Conservation (phyloP, 2,329 filamentous ascomycete species). For the Epichloe scottii region DNA sequence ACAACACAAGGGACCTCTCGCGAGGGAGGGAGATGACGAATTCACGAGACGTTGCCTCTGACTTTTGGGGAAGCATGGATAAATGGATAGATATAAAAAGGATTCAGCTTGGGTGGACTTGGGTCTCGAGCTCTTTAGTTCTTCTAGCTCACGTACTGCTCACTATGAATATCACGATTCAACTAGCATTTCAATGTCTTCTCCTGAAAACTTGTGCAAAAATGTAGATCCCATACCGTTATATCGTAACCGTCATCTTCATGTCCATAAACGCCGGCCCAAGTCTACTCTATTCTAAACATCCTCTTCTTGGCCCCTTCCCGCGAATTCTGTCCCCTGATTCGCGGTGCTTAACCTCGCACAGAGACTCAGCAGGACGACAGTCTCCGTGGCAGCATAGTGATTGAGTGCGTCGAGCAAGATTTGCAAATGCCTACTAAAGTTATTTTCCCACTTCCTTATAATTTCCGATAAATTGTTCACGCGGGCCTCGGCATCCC, state of each 20-base stretch:
- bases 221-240: no score
- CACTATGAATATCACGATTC: no score
- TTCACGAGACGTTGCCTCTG: no score
- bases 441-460: slow-evolving; percentile 85
- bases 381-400: slow-evolving; percentile 93
- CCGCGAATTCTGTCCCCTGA: slow-evolving; percentile 57
- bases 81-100: no score
- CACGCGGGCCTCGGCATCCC: slow-evolving; percentile 39
- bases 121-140: no score
- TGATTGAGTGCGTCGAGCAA: slow-evolving; percentile 91
- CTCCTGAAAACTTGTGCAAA: no score
- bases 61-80: no score
- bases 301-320: slow-evolving; percentile 47
- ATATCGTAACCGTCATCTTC: no score
- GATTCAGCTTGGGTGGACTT: no score
- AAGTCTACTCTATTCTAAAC: background rate
- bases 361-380: slow-evolving; percentile 80
- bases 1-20: background rate
- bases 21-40: background rate
- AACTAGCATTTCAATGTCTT: no score
- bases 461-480: slow-evolving; percentile 77
- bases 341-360: slow-evolving; percentile 71
- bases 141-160: no score
- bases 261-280: background rate
- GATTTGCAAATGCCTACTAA: slow-evolving; percentile 84